These are phyloP conservation scores for Torulaspora globosa DNA, from an alignment of 1,139 yeast species.

Conservation along the genomic window DNA sequence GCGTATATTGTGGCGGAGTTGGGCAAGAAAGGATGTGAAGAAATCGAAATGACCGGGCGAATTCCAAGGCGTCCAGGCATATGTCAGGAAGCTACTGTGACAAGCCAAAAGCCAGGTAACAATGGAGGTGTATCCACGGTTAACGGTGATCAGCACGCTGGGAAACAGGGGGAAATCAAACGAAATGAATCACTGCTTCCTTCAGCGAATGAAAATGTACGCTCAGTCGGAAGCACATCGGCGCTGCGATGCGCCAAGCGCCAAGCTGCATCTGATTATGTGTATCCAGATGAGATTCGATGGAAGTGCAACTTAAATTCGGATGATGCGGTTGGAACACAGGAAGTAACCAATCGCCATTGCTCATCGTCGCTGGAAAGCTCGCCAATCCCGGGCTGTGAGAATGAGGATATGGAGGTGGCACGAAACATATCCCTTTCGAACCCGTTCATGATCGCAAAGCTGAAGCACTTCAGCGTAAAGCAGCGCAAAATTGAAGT, in stretches of 20 bases:
- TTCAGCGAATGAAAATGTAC: neutral
- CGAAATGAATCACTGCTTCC: too few species aligned
- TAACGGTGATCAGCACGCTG: too few species aligned
- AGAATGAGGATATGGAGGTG: conserved; percentile 28
- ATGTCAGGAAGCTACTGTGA: neutral
- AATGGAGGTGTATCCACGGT: too few species aligned
- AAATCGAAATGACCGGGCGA: neutral
- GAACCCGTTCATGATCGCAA: conserved; percentile 35
- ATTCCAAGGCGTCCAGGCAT: neutral
- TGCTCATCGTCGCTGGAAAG: conserved; percentile 26
- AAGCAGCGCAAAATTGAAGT: neutral
- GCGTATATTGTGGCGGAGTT: conserved; percentile 5
- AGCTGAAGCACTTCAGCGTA: conserved; percentile 16
- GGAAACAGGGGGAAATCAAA: too few species aligned
- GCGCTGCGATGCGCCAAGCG: neutral
- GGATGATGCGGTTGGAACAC: neutral
- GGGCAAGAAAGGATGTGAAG: neutral
- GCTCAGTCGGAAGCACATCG: neutral
- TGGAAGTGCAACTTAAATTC: conserved; percentile 16
- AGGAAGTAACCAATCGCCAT: conserved; percentile 16
- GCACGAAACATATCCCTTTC: conserved; percentile 27
- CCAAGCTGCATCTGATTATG: neutral
- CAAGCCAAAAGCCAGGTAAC: too few species aligned
- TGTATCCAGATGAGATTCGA: conserved; percentile 15
- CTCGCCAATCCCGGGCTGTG: conserved; percentile 5